phyloP scores from a whole-genome alignment of 106 monocot genomes.

The Dendrobium catenatum region DNA sequence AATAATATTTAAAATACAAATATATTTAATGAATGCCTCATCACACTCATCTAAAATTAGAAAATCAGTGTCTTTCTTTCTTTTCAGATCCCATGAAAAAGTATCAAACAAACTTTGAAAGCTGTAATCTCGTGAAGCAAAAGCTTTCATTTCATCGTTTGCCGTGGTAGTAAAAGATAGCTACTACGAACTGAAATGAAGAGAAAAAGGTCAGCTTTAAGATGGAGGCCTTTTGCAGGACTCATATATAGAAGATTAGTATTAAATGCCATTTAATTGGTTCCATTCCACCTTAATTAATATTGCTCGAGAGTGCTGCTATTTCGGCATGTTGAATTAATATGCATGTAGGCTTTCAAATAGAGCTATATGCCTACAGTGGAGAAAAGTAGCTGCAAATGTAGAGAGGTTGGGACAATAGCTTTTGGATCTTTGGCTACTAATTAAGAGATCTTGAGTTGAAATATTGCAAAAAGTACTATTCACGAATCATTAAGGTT shows the following conservation, averaged over 20 bases:
- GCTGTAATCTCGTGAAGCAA: neutral
- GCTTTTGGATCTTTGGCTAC: neutral
- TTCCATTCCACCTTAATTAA: neutral
- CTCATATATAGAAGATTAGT: constrained; percentile 4
- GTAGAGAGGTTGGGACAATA: neutral
- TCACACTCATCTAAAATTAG: neutral
- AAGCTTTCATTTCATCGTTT: neutral
- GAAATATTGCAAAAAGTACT: no score
- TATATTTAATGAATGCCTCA: neutral
- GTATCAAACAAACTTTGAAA: neutral
- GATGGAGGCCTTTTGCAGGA: neutral
- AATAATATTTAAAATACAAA: no score
- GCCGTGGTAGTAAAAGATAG: neutral
- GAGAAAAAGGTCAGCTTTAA: neutral
- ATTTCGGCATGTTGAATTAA: neutral
- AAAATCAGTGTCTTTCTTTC: neutral
- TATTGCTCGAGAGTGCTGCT: neutral
- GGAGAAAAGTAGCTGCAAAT: neutral
- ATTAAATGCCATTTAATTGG: constrained; percentile 1
- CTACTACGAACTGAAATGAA: neutral
- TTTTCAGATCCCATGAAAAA: neutral
- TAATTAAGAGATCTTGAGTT: no score
- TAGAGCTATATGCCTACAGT: neutral
- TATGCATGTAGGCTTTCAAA: neutral
- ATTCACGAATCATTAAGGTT: no score